Percentiles rank a stretch among this genome's conserved stretches.
Evolutionary conservation across 2,329 filamentous ascomycete genomes (phyloP).

Genomic region (Byssothecium circinans): DNA sequence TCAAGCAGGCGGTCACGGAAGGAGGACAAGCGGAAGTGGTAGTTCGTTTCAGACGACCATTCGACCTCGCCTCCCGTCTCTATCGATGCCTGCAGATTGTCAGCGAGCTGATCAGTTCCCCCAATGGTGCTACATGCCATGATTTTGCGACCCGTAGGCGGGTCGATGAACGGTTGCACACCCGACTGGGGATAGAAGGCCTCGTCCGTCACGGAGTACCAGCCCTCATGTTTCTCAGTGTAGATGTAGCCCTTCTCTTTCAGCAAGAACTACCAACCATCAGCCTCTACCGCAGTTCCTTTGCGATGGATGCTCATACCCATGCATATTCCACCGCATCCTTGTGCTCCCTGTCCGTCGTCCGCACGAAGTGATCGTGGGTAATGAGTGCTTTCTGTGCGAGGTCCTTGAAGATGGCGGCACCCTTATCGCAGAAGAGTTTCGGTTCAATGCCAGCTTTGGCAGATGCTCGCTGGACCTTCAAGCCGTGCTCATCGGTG

Average conservation of each 20-base stretch:
- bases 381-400: conserved; percentile 69
- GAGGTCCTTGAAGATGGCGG: conserved; percentile 75
- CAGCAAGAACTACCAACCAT: conserved; percentile 60
- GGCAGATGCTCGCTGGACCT: conserved; percentile 84
- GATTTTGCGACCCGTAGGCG: conserved; percentile 77
- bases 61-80: conserved; percentile 94
- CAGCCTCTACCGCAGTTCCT: conserved; percentile 17
- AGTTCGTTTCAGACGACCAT: conserved; percentile 91
- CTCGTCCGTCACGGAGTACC: conserved; percentile 97
- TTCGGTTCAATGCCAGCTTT: conserved; percentile 72
- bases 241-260: conserved; percentile 78
- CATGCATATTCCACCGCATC: conserved; percentile 89
- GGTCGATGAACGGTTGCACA: conserved; percentile 74
- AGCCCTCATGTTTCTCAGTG: conserved; percentile 82
- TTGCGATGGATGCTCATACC: conserved; percentile 48
- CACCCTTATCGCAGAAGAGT: conserved; percentile 84
- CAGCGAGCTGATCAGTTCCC: conserved; percentile 5
- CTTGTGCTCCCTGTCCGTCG: conserved; percentile 79
- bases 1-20: conserved; percentile 77
- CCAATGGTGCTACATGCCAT: conserved; percentile 56
- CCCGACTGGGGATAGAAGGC: conserved; percentile 84
- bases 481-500: conserved; percentile 97
- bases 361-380: conserved; percentile 88
- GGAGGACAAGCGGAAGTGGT: conserved; percentile 87
- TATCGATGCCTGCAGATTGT: conserved; percentile 58